Percentiles rank a stretch among this genome's conserved stretches.
These are phyloP conservation scores for Cytospora mali DNA, from an alignment of 2,329 filamentous ascomycete species.

Conservation along the genomic window DNA sequence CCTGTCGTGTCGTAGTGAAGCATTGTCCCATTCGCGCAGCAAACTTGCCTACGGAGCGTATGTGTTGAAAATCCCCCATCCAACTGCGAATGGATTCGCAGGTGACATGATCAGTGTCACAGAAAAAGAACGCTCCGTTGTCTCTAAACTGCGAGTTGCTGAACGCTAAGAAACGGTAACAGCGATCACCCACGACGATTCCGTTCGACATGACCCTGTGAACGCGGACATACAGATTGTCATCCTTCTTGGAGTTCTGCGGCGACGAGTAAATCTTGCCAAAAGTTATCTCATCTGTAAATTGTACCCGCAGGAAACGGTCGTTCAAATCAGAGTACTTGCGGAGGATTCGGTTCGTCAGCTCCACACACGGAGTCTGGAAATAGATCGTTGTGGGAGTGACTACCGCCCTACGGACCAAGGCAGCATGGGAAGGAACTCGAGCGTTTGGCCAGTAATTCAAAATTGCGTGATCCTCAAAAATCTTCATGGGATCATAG, in stretches of 20 bases:
- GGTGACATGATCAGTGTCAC: conserved; percentile 65
- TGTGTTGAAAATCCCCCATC: conserved; percentile 86
- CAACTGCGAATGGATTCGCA: conserved; percentile 78
- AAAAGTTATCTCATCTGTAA: conserved; percentile 74
- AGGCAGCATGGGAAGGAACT: conserved; percentile 72
- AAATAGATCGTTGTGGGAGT: conserved; percentile 85
- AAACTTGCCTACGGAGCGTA: conserved; percentile 84
- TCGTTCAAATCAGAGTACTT: conserved; percentile 70
- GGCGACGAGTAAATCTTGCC: conserved; percentile 59
- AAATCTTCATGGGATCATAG: conserved; percentile 73
- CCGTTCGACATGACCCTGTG: conserved; percentile 73
- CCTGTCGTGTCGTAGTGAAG: conserved; percentile 86
- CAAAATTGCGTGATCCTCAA: conserved; percentile 56
- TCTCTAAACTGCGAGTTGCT: conserved; percentile 95
- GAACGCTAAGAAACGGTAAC: conserved; percentile 89
- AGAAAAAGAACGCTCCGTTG: conserved; percentile 91
- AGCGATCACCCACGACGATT: conserved; percentile 78
- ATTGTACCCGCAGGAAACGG: conserved; percentile 85
- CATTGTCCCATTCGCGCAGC: conserved; percentile 90
- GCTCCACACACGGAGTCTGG: conserved; percentile 77
- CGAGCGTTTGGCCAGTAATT: conserved; percentile 48
- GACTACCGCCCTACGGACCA: conserved; percentile 74
- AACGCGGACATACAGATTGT: conserved; percentile 75
- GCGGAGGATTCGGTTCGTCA: conserved; percentile 83
- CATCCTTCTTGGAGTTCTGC: conserved; percentile 57